Evolutionary conservation across 768 basidiomycete species (phyloP), one percentile per base, ranked within the genome.

Genomic region (Fistulinella prunicolor): DNA sequence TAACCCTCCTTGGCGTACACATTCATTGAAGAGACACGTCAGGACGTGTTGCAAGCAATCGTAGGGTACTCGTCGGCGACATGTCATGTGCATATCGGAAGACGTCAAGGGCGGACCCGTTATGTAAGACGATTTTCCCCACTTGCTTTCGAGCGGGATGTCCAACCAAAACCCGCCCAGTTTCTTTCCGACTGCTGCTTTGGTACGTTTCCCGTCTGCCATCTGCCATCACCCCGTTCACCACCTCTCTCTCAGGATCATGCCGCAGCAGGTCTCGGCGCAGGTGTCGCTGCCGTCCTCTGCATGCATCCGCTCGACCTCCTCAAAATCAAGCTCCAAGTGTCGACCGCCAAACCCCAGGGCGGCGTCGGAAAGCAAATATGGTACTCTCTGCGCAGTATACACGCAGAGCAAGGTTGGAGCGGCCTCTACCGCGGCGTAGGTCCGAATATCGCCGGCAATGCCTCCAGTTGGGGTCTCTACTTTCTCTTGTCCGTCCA

Each of bases 261-360:
- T 83, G 94, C 95, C 26, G 82, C 83, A 44, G 91, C 93, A 37
- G 96, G 96, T 47, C 79, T 98, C 43, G 86, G 89, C 42, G 94
- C 96, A 32, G 96, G 96, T 48, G 83, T 91, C 56, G 85, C 86
- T 59, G 89, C 92, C 29, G 93, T 94, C 40, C 75, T 97, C 24
- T 90, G 90, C 69, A 94, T 98, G 91, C 94, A 98, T 66, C 96
- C 96, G 7, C 78, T 99, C 28, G 96, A 99, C 70, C 79, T 98
- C 10, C 77, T 99, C 68, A 98, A 98, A 72, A 78, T 96, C 64
- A 87, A 92, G 63, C 82, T 93, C 44, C 96, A 98, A 69, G 89
- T 96, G 6, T 81, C 85, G 19, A 94, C 88, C 0, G 69, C 76
- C 24, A 77, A 74, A 28, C 80, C 79, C 0, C 68, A 74, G 34